Base-by-base conservation (phyloP, 371 early-diverging fungal genomes). In the Zancudomyces culisetae region DNA sequence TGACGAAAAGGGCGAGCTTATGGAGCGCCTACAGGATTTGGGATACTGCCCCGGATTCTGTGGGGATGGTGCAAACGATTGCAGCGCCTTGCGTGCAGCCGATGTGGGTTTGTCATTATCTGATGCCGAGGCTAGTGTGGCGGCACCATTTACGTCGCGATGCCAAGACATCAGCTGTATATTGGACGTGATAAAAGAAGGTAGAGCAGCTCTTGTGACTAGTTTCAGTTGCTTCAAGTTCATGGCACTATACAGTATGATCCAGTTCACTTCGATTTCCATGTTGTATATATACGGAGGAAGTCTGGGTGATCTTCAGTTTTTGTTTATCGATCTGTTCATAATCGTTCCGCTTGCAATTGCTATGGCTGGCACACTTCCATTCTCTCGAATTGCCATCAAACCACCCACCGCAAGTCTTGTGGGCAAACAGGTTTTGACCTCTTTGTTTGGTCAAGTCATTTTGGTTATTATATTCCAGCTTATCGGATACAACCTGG, bases 41-140 rank as follows among this genome's bases (percentile, higher is more conserved):
- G 94, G 86, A 3, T 90, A 94, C 65, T 85, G 84, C 58, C 84
- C 88, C 6, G 89, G 91, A 0, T 95, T 98, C 56, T 91, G 91
- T 69, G 99, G 99, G n/a, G 99, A 99, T 71, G 99, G 99, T 6
- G 98, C 99, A 28, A 99, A 99, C 60, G 99, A 99, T 68, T 94
- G 95, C 71, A 97, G 95, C 21, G 99, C 99, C 1, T 73, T 99
- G 15, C 87, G 88, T 52, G 88, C 87, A 24, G 98, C 98, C 8
- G 97, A 98, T 68, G 91, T 98, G 27, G 99, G 99, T 1, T 68
- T 99, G 18, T 90, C 97, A 18, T 66, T 99, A 27, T 89, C 91
- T 4, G 90, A 94, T 56, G 95, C 97, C 13, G 98, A 96, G 59
- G 92, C 97, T 2, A 90, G 87, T 35, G 90, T 99, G 1, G 98